Evolutionary conservation across 83 land plant species (phyloP), one percentile per base, ranked within the genome.

Genomic region (Picea mariana): DNA sequence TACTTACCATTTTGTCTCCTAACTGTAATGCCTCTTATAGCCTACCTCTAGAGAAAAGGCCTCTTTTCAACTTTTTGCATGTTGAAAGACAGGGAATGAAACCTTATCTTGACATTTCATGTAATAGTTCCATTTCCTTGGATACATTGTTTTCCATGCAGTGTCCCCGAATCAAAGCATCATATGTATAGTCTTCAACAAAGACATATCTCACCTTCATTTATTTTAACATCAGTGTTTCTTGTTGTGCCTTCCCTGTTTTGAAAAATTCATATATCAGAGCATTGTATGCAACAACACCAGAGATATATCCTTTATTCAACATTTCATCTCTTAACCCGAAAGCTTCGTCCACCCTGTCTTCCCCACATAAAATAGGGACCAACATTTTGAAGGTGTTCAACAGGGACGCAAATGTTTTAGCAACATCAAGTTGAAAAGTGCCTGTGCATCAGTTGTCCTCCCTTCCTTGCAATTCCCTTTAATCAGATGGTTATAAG

Each of bases 101-200:
- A 69, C 75, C 44, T 44, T 69, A 21, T 38, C 75, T 69, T 69
- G 75, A 69, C 75, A 69, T 69, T 69, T 69, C 49, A 31, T 40
- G 75, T 5, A 69, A 69, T 17, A 69, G 21, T 38, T 69, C 75
- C 9, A 69, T 40, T 20, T 20, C 75, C 75, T 69, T 69, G 42
- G 75, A 6, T 69, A 69, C 34, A 69, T 69, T 69, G 75, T 69
- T 69, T 69, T 69, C 75, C 44, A 7, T 69, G 49, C 49, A 69
- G 40, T 69, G 49, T 69, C 75, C 75, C 49, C 18, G 75, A 38
- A 69, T 69, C 44, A 69, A 44, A 18, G 75, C 47, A 69, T 69
- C 75, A 69, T 38, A 69, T 18, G 44, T 69, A 69, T 69, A 20
- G 27, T 69, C 44, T 16, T 31, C 40, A 40, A 9, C 75, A 69